These are phyloP conservation scores for Westerdykella ornata DNA, from an alignment of 2,329 filamentous ascomycete species.

Conservation along the genomic window DNA sequence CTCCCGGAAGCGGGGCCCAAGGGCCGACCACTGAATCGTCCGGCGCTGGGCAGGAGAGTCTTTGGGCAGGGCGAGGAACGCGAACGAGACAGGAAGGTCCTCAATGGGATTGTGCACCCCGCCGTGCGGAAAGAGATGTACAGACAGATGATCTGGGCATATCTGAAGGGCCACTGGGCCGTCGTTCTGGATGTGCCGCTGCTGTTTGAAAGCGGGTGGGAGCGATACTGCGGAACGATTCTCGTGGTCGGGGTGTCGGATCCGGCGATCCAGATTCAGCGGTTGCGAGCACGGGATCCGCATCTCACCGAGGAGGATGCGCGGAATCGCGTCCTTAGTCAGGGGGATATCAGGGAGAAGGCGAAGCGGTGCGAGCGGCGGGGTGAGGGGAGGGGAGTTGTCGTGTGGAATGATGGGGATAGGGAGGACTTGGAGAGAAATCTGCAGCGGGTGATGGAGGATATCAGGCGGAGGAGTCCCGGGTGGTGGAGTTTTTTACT, in stretches of 20 bases:
- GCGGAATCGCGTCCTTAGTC: conserved; percentile 74
- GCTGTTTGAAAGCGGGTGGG: conserved; percentile 81
- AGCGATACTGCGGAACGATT: conserved; percentile 76
- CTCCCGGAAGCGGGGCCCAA: conserved; percentile 53
- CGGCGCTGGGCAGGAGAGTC: conserved; percentile 74
- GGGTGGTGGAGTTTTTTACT: conserved; percentile 76
- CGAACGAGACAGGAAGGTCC: conserved; percentile 62
- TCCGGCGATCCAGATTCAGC: conserved; percentile 71
- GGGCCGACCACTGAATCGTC: conserved; percentile 73
- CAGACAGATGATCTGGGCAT: conserved; percentile 62
- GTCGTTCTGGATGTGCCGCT: conserved; percentile 89
- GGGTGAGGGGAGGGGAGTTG: conserved; percentile 58
- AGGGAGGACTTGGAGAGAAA: conserved; percentile 62
- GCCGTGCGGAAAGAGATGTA: conserved; percentile 81
- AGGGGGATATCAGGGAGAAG: conserved; percentile 80
- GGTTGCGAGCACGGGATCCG: conserved; percentile 66
- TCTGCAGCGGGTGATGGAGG: conserved; percentile 58
- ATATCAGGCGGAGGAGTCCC: conserved; percentile 59
- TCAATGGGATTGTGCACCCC: conserved; percentile 90
- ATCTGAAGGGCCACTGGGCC: conserved; percentile 72
- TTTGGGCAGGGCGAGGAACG: conserved; percentile 73
- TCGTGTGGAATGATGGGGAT: conserved; percentile 85
- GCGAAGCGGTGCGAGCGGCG: conserved; percentile 65
- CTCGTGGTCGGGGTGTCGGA: conserved; percentile 81
- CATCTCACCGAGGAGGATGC: conserved; percentile 82